Base-by-base conservation (phyloP, 495 filamentous ascomycete species). In the Penicillium daleae region DNA sequence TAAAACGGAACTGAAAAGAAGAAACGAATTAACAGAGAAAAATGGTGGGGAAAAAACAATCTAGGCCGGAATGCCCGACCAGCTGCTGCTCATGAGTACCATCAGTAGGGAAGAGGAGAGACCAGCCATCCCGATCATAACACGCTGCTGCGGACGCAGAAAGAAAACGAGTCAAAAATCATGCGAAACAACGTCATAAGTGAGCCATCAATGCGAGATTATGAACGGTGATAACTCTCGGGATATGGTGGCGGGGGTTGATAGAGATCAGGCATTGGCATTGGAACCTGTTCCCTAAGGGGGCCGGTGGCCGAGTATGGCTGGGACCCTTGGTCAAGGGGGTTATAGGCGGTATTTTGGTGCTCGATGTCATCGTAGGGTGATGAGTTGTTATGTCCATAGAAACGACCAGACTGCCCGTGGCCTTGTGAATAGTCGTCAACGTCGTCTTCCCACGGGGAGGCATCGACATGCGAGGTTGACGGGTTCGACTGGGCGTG, bases 401-500 rank as follows among this genome's bases (percentile, higher is more conserved):
- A 70, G 53, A 64, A 74, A 19, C 68, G 68, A 21, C 37, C 52
- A 9, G 57, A 35, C 5, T 68, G 67, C 19, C 63, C 67, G 3
- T 68, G 67, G 15, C 65, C 69, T 31, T 73, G 66, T 4, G 74
- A 64, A 42, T 74, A 71, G 15, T 67, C 63, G 17, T 73, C 70
- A 5, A 52, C 57, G 15, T 69, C 69, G 12, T 65, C 59, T 6
- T 57, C 61, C 31, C 68, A 73, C 0, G 70, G 65, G 9, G 67
- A 71, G 40, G 56, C 61, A 31, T 64, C 64, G 29, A 65, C 33
- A 21, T 58, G 60, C 7, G 58, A 27, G 3, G 58, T 44, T 26
- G 68, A 69, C 2, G 78, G 78, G 19, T 78, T 80, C 2, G 75
- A 61, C 64, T 82, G 80, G 4, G 78, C 75, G 59, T 79, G 64